These are phyloP conservation scores for Solanum megistacrolobum DNA, from an alignment of 257 asterid species.

Conservation along the genomic window DNA sequence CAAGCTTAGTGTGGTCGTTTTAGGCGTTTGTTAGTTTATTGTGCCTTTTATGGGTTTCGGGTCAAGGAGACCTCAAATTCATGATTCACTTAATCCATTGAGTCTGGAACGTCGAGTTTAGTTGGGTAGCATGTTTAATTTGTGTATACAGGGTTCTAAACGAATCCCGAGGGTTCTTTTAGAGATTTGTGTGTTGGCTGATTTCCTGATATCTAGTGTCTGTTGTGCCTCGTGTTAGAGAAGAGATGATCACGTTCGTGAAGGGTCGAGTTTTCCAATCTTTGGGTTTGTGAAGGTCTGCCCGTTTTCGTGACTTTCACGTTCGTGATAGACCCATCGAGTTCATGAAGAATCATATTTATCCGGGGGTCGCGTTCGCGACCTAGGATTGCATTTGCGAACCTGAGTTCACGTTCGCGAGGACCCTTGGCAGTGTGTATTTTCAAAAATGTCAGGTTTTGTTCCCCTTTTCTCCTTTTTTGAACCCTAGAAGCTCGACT, in stretches of 20 bases:
- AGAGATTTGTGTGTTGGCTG: not conserved
- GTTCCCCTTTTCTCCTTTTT: not conserved
- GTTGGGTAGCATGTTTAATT: not conserved
- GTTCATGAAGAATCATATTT: too few relatives aligned
- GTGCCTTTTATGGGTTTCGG: not conserved
- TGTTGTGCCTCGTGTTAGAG: not conserved
- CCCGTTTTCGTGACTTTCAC: not conserved
- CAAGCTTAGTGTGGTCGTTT: not conserved
- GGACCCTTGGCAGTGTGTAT: not conserved
- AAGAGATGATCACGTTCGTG: not conserved
- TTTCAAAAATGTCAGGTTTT: too few relatives aligned
- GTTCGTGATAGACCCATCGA: not conserved
- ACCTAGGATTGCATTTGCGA: not conserved
- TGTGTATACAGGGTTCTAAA: not conserved
- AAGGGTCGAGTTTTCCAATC: not conserved
- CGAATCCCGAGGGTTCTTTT: not conserved
- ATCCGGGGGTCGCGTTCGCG: not conserved
- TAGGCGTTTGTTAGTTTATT: not conserved
- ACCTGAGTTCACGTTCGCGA: not conserved
- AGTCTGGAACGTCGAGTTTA: not conserved
- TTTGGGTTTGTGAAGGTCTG: not conserved
- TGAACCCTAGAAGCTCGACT: not conserved
- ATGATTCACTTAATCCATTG: not conserved
- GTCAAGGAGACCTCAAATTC: not conserved
- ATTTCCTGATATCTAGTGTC: not conserved